Conservation (phyloP, 192 early-diverging fungal genomes). For the Dissophora globulifera region DNA sequence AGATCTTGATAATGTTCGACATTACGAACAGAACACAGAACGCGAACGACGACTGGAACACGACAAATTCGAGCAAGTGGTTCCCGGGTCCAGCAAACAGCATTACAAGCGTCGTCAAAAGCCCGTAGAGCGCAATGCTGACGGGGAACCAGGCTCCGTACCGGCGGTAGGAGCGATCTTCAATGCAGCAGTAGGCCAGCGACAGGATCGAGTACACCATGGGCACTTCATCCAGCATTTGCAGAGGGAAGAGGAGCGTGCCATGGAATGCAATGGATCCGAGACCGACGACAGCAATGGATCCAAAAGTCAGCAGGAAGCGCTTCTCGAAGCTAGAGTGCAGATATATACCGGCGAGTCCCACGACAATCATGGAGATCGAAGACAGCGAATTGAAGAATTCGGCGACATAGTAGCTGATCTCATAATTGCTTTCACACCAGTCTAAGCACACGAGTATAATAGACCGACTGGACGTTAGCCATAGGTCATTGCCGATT, state of each 20-base stretch:
- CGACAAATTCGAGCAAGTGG: constrained; percentile 37
- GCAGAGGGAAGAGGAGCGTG: constrained; percentile 34
- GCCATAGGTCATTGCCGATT: too few species aligned
- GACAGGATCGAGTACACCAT: constrained; percentile 47
- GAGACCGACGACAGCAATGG: constrained; percentile 36
- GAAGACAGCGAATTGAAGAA: constrained; percentile 72
- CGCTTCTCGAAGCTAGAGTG: constrained; percentile 44
- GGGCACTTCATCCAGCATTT: constrained; percentile 50
- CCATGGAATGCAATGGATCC: constrained; percentile 52
- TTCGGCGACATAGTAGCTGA: constrained; percentile 73
- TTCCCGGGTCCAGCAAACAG: constrained; percentile 31
- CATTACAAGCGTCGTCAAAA: constrained; percentile 37
- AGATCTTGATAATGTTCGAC: constrained; percentile 42
- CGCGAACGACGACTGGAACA: constrained; percentile 44
- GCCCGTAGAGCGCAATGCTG: constrained; percentile 41
- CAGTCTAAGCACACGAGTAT: constrained; percentile 54
- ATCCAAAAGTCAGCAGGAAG: constrained; percentile 42
- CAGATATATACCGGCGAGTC: constrained; percentile 38
- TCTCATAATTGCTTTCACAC: constrained; percentile 77
- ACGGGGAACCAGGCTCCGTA: constrained; percentile 52
- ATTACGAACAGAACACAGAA: constrained; percentile 27
- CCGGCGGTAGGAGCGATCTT: constrained; percentile 35
- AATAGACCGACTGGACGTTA: neutral
- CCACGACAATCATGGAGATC: constrained; percentile 50
- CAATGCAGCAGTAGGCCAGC: constrained; percentile 43